phyloP scores from a whole-genome alignment of 495 filamentous ascomycete genomes.

The Melanomma pulvis-pyrius region DNA sequence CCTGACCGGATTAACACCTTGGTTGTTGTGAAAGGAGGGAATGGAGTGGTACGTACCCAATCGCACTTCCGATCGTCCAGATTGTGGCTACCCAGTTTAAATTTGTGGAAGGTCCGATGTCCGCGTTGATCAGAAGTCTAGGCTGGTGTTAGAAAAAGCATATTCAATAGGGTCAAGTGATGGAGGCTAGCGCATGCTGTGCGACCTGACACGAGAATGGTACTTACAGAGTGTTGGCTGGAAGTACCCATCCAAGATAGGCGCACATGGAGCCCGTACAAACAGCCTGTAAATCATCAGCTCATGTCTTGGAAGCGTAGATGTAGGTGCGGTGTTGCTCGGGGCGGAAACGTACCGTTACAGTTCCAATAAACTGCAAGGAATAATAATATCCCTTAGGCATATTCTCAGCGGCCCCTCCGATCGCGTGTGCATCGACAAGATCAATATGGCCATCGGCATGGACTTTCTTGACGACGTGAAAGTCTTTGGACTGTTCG shows the following conservation, averaged over 20 bases:
- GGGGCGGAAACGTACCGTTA: conserved; percentile 23
- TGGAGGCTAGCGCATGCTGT: not conserved
- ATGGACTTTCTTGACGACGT: conserved; percentile 36
- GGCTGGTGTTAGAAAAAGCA: conserved; percentile 10
- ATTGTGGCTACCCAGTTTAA: conserved; percentile 39
- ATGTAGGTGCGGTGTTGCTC: not conserved
- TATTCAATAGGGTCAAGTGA: not conserved
- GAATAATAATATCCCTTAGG: conserved; percentile 39
- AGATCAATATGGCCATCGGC: conserved; percentile 34
- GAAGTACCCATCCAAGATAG: conserved; percentile 36
- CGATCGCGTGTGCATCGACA: conserved; percentile 38
- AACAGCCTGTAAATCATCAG: conserved; percentile 23
- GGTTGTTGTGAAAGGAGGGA: too few relatives aligned
- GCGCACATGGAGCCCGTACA: conserved; percentile 26
- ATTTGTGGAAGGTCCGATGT: conserved; percentile 36
- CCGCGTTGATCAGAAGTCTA: conserved; percentile 37
- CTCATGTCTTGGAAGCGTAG: not conserved
- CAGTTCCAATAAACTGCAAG: conserved; percentile 40
- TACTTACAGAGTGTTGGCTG: conserved; percentile 38
- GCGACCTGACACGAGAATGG: not conserved
- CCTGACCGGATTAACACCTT: conserved; percentile 28
- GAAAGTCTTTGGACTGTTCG: conserved; percentile 20
- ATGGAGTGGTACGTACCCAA: conserved; percentile 30
- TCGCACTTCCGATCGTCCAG: conserved; percentile 38
- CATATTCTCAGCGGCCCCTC: conserved; percentile 35